phyloP scores from a whole-genome alignment of 1,284 basidiomycete genomes.

The Hemileia vastatrix region DNA sequence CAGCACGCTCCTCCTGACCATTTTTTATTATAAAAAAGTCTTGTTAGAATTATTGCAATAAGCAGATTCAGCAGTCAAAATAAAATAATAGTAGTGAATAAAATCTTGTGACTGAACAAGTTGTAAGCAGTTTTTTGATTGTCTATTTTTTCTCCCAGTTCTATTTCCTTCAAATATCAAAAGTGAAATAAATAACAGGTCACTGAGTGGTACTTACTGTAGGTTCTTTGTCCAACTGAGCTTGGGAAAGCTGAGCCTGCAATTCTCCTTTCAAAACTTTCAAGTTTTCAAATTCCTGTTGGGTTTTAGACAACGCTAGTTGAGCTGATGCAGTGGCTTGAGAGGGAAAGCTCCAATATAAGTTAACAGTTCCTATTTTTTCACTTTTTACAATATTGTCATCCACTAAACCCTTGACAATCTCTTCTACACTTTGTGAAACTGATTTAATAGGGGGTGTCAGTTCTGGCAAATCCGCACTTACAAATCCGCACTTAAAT shows the following conservation, averaged over 20 bases:
- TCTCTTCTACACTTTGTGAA: constrained; percentile 22
- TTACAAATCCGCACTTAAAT: no score
- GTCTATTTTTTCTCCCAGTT: neutral
- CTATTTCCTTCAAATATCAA: neutral
- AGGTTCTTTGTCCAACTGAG: no score
- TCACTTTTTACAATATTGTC: constrained; percentile 14
- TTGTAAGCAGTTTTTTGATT: no score
- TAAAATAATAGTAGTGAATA: no score
- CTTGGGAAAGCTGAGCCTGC: no score
- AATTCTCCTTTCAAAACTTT: neutral
- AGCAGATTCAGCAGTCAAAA: neutral
- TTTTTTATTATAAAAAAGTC: neutral
- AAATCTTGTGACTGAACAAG: neutral
- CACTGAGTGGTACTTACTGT: no score
- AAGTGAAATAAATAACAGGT: no score
- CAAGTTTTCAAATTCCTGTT: neutral
- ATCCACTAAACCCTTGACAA: constrained; percentile 17
- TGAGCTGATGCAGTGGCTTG: neutral
- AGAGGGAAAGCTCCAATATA: constrained; percentile 22
- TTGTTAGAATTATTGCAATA: neutral
- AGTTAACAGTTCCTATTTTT: constrained; percentile 18
- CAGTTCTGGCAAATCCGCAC: no score
- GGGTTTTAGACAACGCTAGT: constrained; percentile 2
- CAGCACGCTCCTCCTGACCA: constrained; percentile 14
- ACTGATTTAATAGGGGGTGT: no score